phyloP scores from a whole-genome alignment of 2,329 filamentous ascomycete species.

The Myriosclerotinia curreyana region DNA sequence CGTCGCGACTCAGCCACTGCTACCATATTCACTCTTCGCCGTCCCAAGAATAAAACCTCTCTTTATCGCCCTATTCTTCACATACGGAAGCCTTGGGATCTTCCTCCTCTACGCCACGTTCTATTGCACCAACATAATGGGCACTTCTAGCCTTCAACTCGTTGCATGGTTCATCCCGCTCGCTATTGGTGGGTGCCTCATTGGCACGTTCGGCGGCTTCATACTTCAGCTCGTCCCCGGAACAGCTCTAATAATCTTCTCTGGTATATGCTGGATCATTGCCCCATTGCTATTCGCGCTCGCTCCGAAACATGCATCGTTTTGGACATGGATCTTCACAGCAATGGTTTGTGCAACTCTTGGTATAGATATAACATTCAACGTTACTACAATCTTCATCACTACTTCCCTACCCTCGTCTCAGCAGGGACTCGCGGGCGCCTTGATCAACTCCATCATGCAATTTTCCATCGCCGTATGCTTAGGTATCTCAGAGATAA shows the following conservation, averaged over 20 bases:
- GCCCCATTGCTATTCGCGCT: slow-evolving; percentile 51
- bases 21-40: slow-evolving; percentile 65
- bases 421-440: slow-evolving; percentile 66
- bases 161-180: slow-evolving; percentile 58
- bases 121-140: slow-evolving; percentile 57
- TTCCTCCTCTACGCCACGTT: slow-evolving; percentile 66
- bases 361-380: slow-evolving; percentile 71
- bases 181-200: slow-evolving; percentile 55
- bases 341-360: slow-evolving; percentile 64
- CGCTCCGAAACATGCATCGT: slow-evolving; percentile 44
- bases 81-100: slow-evolving; percentile 64
- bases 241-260: slow-evolving; percentile 49
- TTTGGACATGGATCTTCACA: slow-evolving; percentile 69
- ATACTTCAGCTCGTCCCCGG: slow-evolving; percentile 44
- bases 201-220: slow-evolving; percentile 62
- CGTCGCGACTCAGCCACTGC: slow-evolving; percentile 62
- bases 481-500: slow-evolving; percentile 10
- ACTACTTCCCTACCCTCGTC: slow-evolving; percentile 63
- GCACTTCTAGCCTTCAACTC: slow-evolving; percentile 51
- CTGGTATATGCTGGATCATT: slow-evolving; percentile 48
- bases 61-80: slow-evolving; percentile 57
- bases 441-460: slow-evolving; percentile 53
- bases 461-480: slow-evolving; percentile 18
- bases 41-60: slow-evolving; percentile 65
- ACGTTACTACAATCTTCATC: slow-evolving; percentile 70